Evolutionary conservation across 495 filamentous ascomycete genomes (phyloP).

Genomic region (Lasiosphaeriaceae sp.): DNA sequence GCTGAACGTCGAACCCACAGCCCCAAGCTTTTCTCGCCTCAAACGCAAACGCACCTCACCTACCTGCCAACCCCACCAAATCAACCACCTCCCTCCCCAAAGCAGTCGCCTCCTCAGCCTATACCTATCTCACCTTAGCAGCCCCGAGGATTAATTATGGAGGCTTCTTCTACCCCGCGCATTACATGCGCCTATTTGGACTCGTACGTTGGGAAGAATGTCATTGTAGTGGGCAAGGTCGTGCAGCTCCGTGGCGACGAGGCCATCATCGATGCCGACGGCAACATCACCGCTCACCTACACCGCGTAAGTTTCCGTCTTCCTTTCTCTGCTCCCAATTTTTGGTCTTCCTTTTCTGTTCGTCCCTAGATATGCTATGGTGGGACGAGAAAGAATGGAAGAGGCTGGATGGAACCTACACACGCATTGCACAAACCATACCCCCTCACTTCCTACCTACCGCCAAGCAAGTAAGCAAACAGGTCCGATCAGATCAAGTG

Average conservation of each 20-base stretch:
- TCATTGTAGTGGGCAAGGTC: conserved; percentile 85
- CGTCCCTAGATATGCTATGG: too few species aligned
- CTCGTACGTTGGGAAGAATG: conserved; percentile 64
- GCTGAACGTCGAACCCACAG: too few species aligned
- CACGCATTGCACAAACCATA: too few species aligned
- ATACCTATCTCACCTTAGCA: not conserved
- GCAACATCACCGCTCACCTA: conserved; percentile 66
- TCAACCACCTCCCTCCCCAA: not conserved
- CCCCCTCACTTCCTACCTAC: not conserved
- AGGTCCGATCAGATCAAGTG: too few species aligned
- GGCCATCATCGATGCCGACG: conserved; percentile 72
- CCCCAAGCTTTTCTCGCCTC: too few species aligned
- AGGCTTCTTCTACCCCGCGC: conserved; percentile 61
- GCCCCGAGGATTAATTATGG: conserved; percentile 27
- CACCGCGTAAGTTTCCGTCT: conserved; percentile 54
- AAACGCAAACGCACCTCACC: too few species aligned
- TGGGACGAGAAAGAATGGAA: too few species aligned
- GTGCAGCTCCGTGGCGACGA: conserved; percentile 73
- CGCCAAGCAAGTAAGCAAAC: not conserved
- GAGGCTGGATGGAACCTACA: not conserved
- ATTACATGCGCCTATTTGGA: conserved; percentile 65
- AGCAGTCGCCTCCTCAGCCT: not conserved
- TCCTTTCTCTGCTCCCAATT: not conserved
- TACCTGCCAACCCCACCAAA: not conserved
- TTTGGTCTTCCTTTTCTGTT: not conserved